Conservation (phyloP, 768 basidiomycete species). For the Auricularia heimuer region DNA sequence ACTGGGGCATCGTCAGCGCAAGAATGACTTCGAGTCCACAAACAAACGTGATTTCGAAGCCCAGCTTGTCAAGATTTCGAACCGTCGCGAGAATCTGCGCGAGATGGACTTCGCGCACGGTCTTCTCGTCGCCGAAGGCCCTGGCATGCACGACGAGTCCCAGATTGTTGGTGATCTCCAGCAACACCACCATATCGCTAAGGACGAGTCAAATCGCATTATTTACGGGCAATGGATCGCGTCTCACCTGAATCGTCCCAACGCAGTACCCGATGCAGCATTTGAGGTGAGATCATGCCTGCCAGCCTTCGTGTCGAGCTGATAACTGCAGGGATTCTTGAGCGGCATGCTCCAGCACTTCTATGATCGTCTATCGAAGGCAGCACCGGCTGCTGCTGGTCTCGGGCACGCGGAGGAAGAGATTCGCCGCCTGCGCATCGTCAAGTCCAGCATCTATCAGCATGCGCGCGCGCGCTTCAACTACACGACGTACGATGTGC, state of each 20-base stretch:
- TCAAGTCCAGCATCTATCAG: slow-evolving; percentile 1
- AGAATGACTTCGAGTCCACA: background rate
- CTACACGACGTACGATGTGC: slow-evolving; percentile 11
- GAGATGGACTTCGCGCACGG: background rate
- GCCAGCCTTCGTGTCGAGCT: background rate
- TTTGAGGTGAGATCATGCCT: background rate
- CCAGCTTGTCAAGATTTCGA: background rate
- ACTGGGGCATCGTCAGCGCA: slow-evolving; percentile 1
- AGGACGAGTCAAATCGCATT: background rate
- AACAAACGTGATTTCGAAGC: slow-evolving; percentile 1
- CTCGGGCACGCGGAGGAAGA: background rate
- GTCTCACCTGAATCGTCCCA: background rate
- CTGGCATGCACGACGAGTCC: background rate
- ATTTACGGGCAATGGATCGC: background rate
- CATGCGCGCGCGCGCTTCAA: slow-evolving; percentile 5
- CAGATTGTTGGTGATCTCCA: background rate
- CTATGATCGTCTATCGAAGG: background rate
- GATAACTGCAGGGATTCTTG: background rate
- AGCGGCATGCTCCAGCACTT: background rate
- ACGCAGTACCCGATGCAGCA: background rate
- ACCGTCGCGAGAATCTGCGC: background rate
- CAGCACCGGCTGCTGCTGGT: background rate
- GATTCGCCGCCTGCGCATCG: background rate
- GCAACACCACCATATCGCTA: background rate
- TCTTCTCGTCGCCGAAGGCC: background rate